Conservation (phyloP, 768 basidiomycete species). For the Hortiboletus campestris region DNA sequence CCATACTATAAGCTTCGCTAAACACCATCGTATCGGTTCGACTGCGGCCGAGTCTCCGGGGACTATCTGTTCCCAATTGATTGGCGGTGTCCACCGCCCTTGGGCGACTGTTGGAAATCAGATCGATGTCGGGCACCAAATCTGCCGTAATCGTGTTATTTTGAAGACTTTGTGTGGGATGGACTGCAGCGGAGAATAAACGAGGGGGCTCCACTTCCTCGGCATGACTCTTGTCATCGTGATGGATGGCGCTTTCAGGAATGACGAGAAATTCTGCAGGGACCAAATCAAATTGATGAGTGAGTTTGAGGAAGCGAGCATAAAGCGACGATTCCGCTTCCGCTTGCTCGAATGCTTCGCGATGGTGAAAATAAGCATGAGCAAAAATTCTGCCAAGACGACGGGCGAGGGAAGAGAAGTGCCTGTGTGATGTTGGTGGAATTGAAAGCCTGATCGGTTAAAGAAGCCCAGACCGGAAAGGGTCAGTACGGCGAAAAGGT, state of each 20-base stretch:
- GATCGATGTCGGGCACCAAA: slow-evolving; percentile 2
- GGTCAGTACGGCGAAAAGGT: slow-evolving; percentile 21
- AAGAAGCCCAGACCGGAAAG: neutral
- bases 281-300: slow-evolving; percentile 77
- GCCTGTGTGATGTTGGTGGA: slow-evolving; percentile 75
- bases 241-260: slow-evolving; percentile 43
- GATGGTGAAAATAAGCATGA: slow-evolving; percentile 94
- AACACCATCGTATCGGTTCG: slow-evolving; percentile 78
- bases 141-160: slow-evolving; percentile 12
- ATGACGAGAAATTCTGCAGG: slow-evolving; percentile 83
- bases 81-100: slow-evolving; percentile 17
- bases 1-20: slow-evolving; percentile 41
- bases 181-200: slow-evolving; percentile 40
- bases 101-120: slow-evolving; percentile 14
- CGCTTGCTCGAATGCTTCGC: slow-evolving; percentile 85
- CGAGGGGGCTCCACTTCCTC: slow-evolving; percentile 40
- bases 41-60: slow-evolving; percentile 49
- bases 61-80: slow-evolving; percentile 34
- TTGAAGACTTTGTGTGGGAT: slow-evolving; percentile 23
- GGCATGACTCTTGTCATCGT: slow-evolving; percentile 25
- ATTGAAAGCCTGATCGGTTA: slow-evolving; percentile 64
- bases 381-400: slow-evolving; percentile 94
- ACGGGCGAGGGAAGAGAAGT: slow-evolving; percentile 86
- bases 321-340: slow-evolving; percentile 91
- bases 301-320: slow-evolving; percentile 84